Base-by-base conservation (phyloP, 192 early-diverging fungal genomes). In the Diversispora epigaea region DNA sequence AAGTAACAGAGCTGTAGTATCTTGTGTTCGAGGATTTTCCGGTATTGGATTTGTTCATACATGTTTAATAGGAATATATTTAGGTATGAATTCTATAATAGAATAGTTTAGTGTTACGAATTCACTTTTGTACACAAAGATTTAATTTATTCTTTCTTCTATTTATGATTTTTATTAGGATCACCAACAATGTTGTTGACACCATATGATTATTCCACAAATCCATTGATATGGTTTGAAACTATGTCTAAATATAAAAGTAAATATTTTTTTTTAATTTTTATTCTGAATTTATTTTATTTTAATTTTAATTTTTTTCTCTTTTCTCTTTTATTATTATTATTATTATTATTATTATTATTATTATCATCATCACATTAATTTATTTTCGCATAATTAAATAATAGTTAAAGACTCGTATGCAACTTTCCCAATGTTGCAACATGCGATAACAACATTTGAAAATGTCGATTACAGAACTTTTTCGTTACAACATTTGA, bases 391-490 rank as follows among this genome's bases (percentile, higher is more conserved):
- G 25, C 25, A 32, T 2, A 32, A 32, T 32, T 32, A 32, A 32
- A 11, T 17, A 15, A 44, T 73, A 88, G 86, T 91, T 71, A 92
- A 92, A 73, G 91, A 93, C 50, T 83, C 85, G 0, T 89, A 86
- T 65, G 80, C 88, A 0, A 90, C 91, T 1, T 84, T 86, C 41
- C 77, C 86, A 22, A 86, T 93, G 87, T 76, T 93, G n/a, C 77
- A 84, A 70, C 85, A 86, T 57, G 83, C 85, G 2, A 77, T 84
- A 44, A 40, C 46, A 14, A 14, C 14, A 46, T 55, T 84, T 14
- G 78, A 82, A n/a, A 75, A 75, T 22, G 56, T 44, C n/a, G 86
- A 86, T 45, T 84, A 79, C 57, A 46, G 77, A 44, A 50, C 45
- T 8, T 90, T 91, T 66, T 81, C 79, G 7, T 75, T 91, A 57